Base-by-base conservation (phyloP, 495 filamentous ascomycete species). In the Margaritispora aquatica region DNA sequence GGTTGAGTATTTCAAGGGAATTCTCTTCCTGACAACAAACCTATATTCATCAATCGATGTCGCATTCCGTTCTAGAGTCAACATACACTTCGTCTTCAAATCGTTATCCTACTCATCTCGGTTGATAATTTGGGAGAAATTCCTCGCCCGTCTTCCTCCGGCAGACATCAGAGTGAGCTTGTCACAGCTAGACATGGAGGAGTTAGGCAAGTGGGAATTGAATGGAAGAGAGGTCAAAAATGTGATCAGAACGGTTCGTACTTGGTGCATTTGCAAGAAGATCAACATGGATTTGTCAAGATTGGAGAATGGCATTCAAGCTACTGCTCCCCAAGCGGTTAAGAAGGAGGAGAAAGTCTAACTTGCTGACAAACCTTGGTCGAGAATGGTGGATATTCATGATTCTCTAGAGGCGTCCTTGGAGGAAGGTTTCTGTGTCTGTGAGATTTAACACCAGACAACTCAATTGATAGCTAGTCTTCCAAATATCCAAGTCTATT, bases 251-350 rank as follows among this genome's bases (percentile, higher is more conserved):
- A 69, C 59, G 38, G 62, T 66, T 0, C 46, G 51, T 23, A 68
- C 57, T 29, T 74, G 72, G 72, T 70, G 68, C 56, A 60, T 69
- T 19, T 54, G 68, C 63, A 71, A 71, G 66, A 61, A 57, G 13
- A 68, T 67, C 26, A 60, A 54, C 22, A 61, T 74, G 65, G 68
- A 60, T 23, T 52, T 74, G 54, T 52, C 61, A 46, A 55, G 69
- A 48, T 54, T 70, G 49, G 72, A 73, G 58, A 70, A 62, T 36
- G 72, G 69, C 23, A 71, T 74, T 24, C 19, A 23, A 15, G 48
- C 53, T 8, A 63, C 55, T 26, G 34, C 55, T 19, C 55, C 49
- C 15, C 55, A 63, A 26, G 29, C 48, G 8, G 31, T 20, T 26
- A 59, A 54, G 23, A 24, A 21, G 3, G 41, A 62, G 20, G 57